Evolutionary conservation across 2,329 filamentous ascomycete genomes (phyloP), one percentile per base, ranked within the genome.

Genomic region (Pseudocercospora eumusae): DNA sequence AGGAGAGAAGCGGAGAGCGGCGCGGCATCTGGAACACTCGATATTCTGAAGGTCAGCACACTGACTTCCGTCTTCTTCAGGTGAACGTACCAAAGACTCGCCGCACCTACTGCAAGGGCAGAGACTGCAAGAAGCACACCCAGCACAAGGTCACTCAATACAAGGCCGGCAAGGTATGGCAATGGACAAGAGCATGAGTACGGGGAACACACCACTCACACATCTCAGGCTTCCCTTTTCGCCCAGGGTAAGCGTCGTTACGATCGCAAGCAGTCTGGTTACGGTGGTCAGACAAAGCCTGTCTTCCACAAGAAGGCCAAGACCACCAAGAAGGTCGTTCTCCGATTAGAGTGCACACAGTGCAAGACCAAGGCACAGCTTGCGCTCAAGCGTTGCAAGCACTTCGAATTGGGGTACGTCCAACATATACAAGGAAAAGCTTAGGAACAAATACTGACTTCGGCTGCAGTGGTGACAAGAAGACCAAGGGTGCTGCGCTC

Each of bases 301-400:
- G 93, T 99, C 79, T 99, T 98, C 91, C 95, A 98, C 91, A 99
- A 98, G 90, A 98, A 97, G 86, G 95, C 95, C 74, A 99, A 99
- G 91, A 99, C 95, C 75, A 99, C 95, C 80, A 99, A 99, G 91
- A 99, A 99, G 90, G 90, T 99, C 76, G 96, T 99, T 77, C 85
- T 99, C 82, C 89, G 95, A 85, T 84, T 99, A 82, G 95, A 99
- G 83, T 99, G 95, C 87, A 93, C 92, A 78, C 81, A 84, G 75
- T 99, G 95, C 92, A 98, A 98, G 90, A 89, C 92, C 81, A 98
- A 97, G 90, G 88, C 88, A 82, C 92, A 99, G 86, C 87, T 99
- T 78, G 87, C 95, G 75, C 86, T 99, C 82, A 99, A 99, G 91
- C 92, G 95, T 80, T 99, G 95, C 92, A 99, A 99, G 91, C 95